A percentile compares a stretch with the other conserved stretches of the same genome.
These are phyloP conservation scores for Teunomyces pallodes DNA, from an alignment of 805 yeast species.

Conservation along the genomic window DNA sequence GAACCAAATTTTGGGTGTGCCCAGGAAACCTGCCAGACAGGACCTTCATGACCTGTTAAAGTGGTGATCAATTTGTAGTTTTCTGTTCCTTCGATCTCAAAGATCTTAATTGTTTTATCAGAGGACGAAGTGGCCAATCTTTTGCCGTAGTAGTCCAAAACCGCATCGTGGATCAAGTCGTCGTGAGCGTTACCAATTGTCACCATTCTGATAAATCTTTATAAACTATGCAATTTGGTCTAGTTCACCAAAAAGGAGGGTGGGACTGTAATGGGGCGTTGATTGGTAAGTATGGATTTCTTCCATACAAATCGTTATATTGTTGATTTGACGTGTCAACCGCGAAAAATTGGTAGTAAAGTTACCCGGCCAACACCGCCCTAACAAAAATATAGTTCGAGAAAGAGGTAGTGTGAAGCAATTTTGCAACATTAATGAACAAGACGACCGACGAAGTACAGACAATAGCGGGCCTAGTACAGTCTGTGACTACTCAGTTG, in stretches of 20 bases:
- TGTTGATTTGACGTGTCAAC: conserved; percentile 4
- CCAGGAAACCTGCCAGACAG: conserved; percentile 99
- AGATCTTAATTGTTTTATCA: conserved; percentile 92
- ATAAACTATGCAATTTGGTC: conserved; percentile 1
- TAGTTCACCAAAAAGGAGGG: not conserved
- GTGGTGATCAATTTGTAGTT: conserved; percentile 80
- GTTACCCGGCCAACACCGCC: conserved; percentile 1
- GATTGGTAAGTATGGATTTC: not conserved
- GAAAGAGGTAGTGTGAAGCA: not conserved
- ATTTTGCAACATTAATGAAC: conserved; percentile 12
- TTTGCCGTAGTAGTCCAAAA: conserved; percentile 93
- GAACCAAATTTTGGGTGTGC: conserved; percentile 98
- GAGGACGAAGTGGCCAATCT: conserved; percentile 94
- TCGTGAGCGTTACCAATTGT: conserved; percentile 89
- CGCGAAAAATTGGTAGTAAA: not conserved
- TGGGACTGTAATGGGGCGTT: not conserved
- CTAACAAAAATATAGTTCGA: not conserved
- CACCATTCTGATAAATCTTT: conserved; percentile 46
- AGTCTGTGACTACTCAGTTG: conserved; percentile 16
- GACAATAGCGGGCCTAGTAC: conserved; percentile 16
- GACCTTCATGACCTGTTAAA: conserved; percentile 91
- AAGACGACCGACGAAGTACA: conserved; percentile 18
- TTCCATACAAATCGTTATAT: not conserved
- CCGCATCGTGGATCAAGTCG: conserved; percentile 94
- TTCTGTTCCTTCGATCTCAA: conserved; percentile 82